Base-by-base conservation (phyloP, 371 early-diverging fungal genomes). In the Mortierella sp. region DNA sequence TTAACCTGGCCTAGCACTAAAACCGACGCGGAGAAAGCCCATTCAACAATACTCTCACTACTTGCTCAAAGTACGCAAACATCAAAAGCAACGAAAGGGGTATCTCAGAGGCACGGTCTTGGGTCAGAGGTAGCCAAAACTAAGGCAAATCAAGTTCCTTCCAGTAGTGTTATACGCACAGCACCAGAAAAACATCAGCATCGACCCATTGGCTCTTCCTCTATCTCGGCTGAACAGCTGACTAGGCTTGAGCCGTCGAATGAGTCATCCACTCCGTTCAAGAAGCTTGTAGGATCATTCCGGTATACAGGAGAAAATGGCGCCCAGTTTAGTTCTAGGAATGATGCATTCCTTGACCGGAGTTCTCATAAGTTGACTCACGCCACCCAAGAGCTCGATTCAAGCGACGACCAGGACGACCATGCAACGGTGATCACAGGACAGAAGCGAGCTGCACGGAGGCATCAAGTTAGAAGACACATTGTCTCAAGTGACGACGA, bases 401-500 rank as follows among this genome's bases (percentile, higher is more conserved):
- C 37, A 5, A 37, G 37, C 37, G 37, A 37, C 9, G 37, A 9
- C 37, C 37, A 37, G 37, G 37, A 37, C 9, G 37, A 37, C 5
- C 37, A 37, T 37, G 37, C 37, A 9, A 37, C 37, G 9, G 9
- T 37, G 9, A 9, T 9, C 37, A 37, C 37, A 37, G 37, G 37
- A 37, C 37, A 37, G 37, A 37, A 37, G 9, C 37, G 37, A 5
- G 37, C 37, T 9, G 37, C 37, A 9, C 37, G 37, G 37, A 37
- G 37, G 9, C 37, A n/a, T n/a, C n/a, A 5, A 9, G n/a, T 21
- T 9, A 79, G 73, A 45, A 37, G 77, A 18, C 60, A 62, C 1
- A 79, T 73, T 43, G 26, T 70, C n/a, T 70, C 59, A 46, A 79
- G 80, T 14, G 70, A 70, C 48, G 80, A 79, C 15, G 77, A 77